Base-by-base conservation (phyloP, 2,329 filamentous ascomycete genomes). In the Aspergillus calidoustus region DNA sequence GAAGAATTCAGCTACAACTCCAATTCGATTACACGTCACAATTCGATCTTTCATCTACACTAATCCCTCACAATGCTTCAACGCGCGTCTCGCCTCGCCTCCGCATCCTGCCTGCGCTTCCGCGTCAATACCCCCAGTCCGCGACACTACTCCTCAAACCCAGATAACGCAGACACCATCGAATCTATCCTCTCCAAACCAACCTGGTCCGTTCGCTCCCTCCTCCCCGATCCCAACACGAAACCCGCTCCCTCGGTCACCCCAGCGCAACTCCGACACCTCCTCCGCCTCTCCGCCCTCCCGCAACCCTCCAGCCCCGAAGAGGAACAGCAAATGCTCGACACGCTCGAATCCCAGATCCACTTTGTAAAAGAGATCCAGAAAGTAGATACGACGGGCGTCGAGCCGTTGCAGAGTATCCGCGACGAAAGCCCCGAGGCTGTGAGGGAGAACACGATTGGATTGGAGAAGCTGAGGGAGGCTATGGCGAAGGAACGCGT, bases 361-460 rank as follows among this genome's bases (percentile, higher is more conserved):
- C 89, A 91, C 71, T 99, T 99, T 72, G 93, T 98, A n/a, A 88
- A 87, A 64, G 87, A 92, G 64, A 88, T 98, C 22, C 93, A 96
- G 72, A 81, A 84, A 49, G 89, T 97, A 53, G 86, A 96, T 74
- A 93, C 92, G 0, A 78, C 82, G 0, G 87, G 85, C 3, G 82
- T 97, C 0, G 83, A 87, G 59, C 93, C 95, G 0, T 79, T 99
- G 48, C 84, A 86, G 54, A 89, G 89, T 49, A 89, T 98, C 60
- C 87, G 92, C 57, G 94, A 98, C 74, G 93, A 82, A 63, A 82
- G 72, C n/a, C 65, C 69, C 5, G 74, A 78, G 53, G 77, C 76
- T 8, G 60, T 72, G 17, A 70, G 74, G 63, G 77, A 81, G 60
- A 73, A 69, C 46, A 79, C 73, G 4, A 75, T 82, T 62, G 76